A percentile compares a stretch with the other conserved stretches of the same genome.
Evolutionary conservation across 306 rosid genomes (phyloP).

Genomic region (Abrus precatorius): DNA sequence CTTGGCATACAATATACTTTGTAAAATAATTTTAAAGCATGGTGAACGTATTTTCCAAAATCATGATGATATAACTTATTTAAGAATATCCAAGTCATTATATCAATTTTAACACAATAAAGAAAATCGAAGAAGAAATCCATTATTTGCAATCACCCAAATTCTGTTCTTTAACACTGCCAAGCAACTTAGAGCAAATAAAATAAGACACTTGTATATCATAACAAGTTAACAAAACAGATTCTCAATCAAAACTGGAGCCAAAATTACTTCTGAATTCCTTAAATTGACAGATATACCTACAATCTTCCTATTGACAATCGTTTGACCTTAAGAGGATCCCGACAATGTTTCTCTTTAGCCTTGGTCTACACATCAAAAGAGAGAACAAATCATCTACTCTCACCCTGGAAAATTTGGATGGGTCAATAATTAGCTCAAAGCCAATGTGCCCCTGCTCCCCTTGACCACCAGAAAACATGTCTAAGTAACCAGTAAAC

Average conservation of each 20-base stretch:
- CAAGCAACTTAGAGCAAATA: neutral
- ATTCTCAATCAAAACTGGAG: conserved; percentile 3
- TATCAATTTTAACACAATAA: conserved; percentile 2
- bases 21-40: conserved; percentile 19
- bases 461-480: neutral
- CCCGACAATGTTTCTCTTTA: conserved; percentile 9
- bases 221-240: neutral
- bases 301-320: conserved; percentile 2
- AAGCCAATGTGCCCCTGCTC: neutral
- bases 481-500: neutral
- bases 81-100: neutral
- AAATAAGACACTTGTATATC: neutral
- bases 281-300: conserved; percentile 12
- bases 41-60: conserved; percentile 2
- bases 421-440: conserved; percentile 4
- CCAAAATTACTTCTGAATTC: conserved; percentile 1
- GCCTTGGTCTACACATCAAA: neutral
- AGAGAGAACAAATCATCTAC: conserved; percentile 1
- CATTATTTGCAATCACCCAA: neutral
- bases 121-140: conserved; percentile 10
- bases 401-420: neutral
- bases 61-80: conserved; percentile 17
- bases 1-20: conserved; percentile 11
- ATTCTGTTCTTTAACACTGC: neutral
- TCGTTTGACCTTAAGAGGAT: conserved; percentile 33